Conservation (phyloP, 768 basidiomycete genomes). For the Cytidiella melzeri region DNA sequence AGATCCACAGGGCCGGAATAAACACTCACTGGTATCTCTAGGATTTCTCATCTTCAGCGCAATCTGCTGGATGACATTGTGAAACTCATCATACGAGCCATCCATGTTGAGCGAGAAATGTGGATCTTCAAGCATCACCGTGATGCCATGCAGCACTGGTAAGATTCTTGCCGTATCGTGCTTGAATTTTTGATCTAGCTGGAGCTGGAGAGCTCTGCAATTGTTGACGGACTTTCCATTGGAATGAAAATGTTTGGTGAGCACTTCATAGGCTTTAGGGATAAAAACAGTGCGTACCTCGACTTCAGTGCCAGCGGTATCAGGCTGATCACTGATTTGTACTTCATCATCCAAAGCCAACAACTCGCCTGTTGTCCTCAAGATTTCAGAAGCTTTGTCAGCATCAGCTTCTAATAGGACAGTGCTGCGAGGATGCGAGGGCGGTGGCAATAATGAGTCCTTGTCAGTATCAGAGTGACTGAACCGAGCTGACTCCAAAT, state of each 20-base stretch:
- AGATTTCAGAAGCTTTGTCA: not conserved
- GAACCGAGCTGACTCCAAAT: too few relatives aligned
- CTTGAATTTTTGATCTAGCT: conserved; percentile 6
- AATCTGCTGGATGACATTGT: not conserved
- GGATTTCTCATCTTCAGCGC: not conserved
- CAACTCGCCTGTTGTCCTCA: not conserved
- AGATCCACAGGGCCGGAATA: too few relatives aligned
- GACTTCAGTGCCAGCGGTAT: too few relatives aligned
- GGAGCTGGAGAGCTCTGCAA: not conserved
- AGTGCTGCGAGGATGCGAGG: not conserved
- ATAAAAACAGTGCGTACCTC: too few relatives aligned
- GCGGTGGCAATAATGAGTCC: not conserved
- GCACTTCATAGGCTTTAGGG: too few relatives aligned
- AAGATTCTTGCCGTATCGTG: conserved; percentile 1
- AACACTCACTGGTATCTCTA: too few relatives aligned
- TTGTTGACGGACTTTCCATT: too few relatives aligned
- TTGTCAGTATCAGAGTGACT: too few relatives aligned
- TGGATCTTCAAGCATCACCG: not conserved
- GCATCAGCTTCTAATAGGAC: not conserved
- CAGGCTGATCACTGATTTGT: too few relatives aligned
- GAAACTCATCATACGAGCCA: not conserved
- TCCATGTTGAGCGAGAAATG: not conserved
- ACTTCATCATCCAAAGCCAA: too few relatives aligned
- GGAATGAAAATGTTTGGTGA: too few relatives aligned
- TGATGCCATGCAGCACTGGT: conserved; percentile 6